These are phyloP conservation scores for Gamarada debralockiae DNA, from an alignment of 495 filamentous ascomycete species.

Conservation along the genomic window DNA sequence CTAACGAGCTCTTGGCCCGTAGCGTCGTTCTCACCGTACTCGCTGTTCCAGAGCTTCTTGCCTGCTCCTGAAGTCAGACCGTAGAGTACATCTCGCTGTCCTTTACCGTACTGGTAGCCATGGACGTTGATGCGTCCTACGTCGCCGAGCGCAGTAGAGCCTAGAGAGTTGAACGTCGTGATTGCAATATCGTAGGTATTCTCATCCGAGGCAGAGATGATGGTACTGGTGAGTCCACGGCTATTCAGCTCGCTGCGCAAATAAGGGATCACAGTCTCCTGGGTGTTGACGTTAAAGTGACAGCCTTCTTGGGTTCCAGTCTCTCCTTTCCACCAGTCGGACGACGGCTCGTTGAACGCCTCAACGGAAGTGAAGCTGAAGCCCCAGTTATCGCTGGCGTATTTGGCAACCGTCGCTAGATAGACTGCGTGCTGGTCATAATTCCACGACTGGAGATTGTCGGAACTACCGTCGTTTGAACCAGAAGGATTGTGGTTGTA, in stretches of 20 bases:
- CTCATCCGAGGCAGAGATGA: slow-evolving; percentile 32
- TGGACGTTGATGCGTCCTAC: slow-evolving; percentile 35
- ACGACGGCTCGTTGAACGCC: slow-evolving; percentile 37
- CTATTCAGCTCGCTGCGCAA: slow-evolving; percentile 26
- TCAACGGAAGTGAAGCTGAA: slow-evolving; percentile 31
- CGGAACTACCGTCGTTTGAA: slow-evolving; percentile 28
- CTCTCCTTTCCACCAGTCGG: slow-evolving; percentile 32
- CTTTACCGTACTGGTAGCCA: slow-evolving; percentile 32
- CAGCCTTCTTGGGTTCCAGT: slow-evolving; percentile 35
- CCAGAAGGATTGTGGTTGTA: slow-evolving; percentile 36
- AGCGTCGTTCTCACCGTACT: slow-evolving; percentile 37
- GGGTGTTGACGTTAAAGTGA: slow-evolving; percentile 28
- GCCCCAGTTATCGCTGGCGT: slow-evolving; percentile 32
- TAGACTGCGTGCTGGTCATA: slow-evolving; percentile 32
- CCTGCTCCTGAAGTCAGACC: slow-evolving; percentile 16
- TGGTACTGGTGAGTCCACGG: slow-evolving; percentile 22
- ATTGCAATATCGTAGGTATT: slow-evolving; percentile 30
- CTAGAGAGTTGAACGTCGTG: slow-evolving; percentile 26
- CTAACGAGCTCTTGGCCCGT: slow-evolving; percentile 27
- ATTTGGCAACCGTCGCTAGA: slow-evolving; percentile 34
- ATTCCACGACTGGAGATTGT: slow-evolving; percentile 35
- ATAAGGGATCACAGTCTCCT: slow-evolving; percentile 25
- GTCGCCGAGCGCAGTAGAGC: slow-evolving; percentile 19
- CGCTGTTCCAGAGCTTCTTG: slow-evolving; percentile 38
- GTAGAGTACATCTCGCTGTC: slow-evolving; percentile 28